Base-by-base conservation (phyloP, 306 rosid species). In the Corylus heterophylla region DNA sequence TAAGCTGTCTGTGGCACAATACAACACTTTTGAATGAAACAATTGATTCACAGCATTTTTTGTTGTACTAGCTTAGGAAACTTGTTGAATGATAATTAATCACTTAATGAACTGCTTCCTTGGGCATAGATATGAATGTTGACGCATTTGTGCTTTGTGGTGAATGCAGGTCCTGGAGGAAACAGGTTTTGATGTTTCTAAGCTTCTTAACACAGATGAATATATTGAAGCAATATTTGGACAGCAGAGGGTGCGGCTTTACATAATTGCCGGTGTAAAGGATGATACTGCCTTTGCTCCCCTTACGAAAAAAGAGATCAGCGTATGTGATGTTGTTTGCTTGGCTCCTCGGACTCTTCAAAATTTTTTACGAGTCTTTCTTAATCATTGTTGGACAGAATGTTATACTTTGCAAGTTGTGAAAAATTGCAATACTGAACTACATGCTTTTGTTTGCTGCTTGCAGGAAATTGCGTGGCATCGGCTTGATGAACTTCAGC, bases 381-480 rank as follows among this genome's bases (percentile, higher is more conserved):
- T 73, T 54, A 42, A 63, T 31, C 31, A 12, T 48, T 16, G 55
- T 67, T 13, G 13, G 69, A 37, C 52, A 37, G 79, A 49, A 64
- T 29, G 12, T 50, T 75, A 42, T 5, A 58, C 51, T 2, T 35
- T 27, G 44, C 27, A 47, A 54, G 50, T 9, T 71, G 69, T 72
- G 44, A 64, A 47, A 59, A 48, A 69, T 50, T n/a, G 35, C 35
- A 77, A 75, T 77, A 69, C 68, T 85, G 76, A 88, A 76, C 42
- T 29, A 54, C 66, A 54, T 80, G 69, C 20, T 35, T 75, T 72
- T 80, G 74, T 78, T 68, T 42, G 79, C 73, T 78, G 77, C 45
- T 54, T 84, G 87, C 89, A 95, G 98, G 98, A 95, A 90, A 95
- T 95, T 75, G 91, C 98, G 14, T 95, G 98, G 98, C 98, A 92